Base-by-base conservation (phyloP, 2,329 filamentous ascomycete species). In the Epichloe sylvatica region DNA sequence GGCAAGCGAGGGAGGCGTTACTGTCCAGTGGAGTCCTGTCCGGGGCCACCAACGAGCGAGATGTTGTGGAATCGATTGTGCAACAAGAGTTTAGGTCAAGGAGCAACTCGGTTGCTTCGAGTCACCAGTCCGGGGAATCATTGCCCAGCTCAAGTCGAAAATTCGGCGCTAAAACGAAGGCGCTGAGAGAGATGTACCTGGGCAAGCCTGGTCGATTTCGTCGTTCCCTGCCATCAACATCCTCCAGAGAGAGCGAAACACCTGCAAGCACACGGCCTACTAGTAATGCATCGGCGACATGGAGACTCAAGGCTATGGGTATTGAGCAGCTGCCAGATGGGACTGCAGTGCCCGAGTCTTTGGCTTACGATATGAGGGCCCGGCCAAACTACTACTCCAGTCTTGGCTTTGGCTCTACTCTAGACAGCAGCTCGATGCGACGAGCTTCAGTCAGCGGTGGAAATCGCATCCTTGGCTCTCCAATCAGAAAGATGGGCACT, bases 251-350 rank as follows among this genome's bases (percentile, higher is more conserved):
- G 12, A 53, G 54, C 30, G 54, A 56, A 21, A 58, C 56, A 17
- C 54, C 61, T 1, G 61, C 64, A 15, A 55, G 53, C 6, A 50
- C 55, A 3, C 57, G 56, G 37, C 58, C 62, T 9, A 49, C 58
- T 3, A 70, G 67, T 56, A 68, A 61, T 46, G 66, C 66, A 6
- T 72, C 70, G 6, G 67, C 70, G 47, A 63, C 68, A 38, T 74
- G 71, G 71, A 62, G 65, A 5, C 62, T 74, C 51, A 73, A 72
- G 47, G 70, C 70, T 40, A 72, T 73, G 70, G 71, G 70, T 9
- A 67, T 78, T 17, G 72, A 76, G 3, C 72, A 70, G 53, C 70
- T 76, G 68, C 68, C 72, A 4, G 70, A 78, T 53, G 70, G 75
- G n/a, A 69, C 72, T 45, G 75, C 73, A 52, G 56, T 77, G 3